A percentile compares a stretch with the other conserved stretches of the same genome.
Conservation (phyloP, 768 basidiomycete genomes). For the Panaeolus papilionaceus region DNA sequence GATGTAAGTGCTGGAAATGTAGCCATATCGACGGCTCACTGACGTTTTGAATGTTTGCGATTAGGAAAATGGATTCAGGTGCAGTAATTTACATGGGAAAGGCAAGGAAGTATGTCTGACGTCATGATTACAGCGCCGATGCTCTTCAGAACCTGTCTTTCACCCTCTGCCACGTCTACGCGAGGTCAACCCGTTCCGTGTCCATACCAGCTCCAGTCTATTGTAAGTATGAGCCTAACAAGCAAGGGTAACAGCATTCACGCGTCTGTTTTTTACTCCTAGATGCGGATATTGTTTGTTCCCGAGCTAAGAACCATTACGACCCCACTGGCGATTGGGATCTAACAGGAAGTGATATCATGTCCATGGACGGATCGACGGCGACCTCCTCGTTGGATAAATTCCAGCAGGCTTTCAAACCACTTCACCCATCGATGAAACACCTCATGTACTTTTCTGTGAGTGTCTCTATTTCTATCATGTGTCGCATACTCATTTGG, state of each 20-base stretch:
- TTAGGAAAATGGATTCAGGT: slow-evolving; percentile 67
- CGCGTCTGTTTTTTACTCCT: background rate
- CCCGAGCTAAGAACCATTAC: slow-evolving; percentile 40
- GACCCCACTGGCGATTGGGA: slow-evolving; percentile 47
- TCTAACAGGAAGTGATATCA: slow-evolving; percentile 46
- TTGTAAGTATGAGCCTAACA: slow-evolving; percentile 49
- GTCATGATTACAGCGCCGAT: slow-evolving; percentile 52
- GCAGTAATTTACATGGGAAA: background rate
- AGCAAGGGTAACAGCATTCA: background rate
- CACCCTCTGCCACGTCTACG: slow-evolving; percentile 61
- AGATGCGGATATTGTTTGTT: slow-evolving; percentile 79
- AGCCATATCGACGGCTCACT: background rate
- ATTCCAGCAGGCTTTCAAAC: slow-evolving; percentile 58
- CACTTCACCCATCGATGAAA: slow-evolving; percentile 40
- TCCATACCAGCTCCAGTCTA: slow-evolving; percentile 87
- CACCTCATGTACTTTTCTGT: slow-evolving; percentile 50
- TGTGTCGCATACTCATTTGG: background rate
- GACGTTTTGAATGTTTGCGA: background rate
- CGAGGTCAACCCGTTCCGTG: slow-evolving; percentile 79
- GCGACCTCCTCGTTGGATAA: slow-evolving; percentile 45
- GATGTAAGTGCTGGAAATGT: slow-evolving; percentile 33
- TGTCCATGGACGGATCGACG: slow-evolving; percentile 40
- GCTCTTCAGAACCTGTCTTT: slow-evolving; percentile 76
- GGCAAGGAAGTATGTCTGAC: slow-evolving; percentile 30
- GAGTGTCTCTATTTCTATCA: slow-evolving; percentile 20